Evolutionary conservation across 2,329 filamentous ascomycete species (phyloP), one percentile per base, ranked within the genome.

Genomic region (Colletotrichum siamense): DNA sequence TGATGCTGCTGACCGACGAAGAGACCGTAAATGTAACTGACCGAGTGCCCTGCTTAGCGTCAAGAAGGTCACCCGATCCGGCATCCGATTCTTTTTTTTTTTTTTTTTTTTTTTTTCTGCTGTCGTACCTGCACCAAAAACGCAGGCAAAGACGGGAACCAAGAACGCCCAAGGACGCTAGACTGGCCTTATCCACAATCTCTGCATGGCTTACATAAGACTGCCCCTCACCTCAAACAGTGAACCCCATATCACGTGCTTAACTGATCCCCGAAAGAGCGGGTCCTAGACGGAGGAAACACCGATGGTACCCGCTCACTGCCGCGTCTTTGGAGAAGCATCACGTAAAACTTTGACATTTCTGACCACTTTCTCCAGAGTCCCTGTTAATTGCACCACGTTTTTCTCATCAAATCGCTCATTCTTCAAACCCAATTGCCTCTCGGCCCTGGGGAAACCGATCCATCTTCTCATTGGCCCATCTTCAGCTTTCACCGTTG

Each of bases 311-410:
- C 73, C 73, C 73, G 63, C 39, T 30, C 15, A 30, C 63, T 49
- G 39, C 39, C 44, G 49, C 26, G 39, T 15, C 36, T 64, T 6
- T 28, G n/a, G 26, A 66, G 26, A 65, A 68, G 44, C 16, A 76
- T 73, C 64, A 76, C 70, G 73, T 76, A 76, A 76, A 69, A 16
- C 15, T 73, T 76, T 73, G 44, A n/a, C 59, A 34, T 32, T 62
- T 34, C 10, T 34, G 24, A 57, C 39, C 59, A 22, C 32, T n/a
- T 69, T 76, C 64, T 73, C 70, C 73, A 76, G 70, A 69, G 59
- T 73, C 73, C 73, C 69, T 68, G 24, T 13, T 16, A 28, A 18
- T 49, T 9, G 22, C 24, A 57, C 64, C 55, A 59, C 49, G 18
- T 39, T 15, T 30, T 66, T 52, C 8, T 18, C 24, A 74, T 70